A percentile compares a stretch with the other conserved stretches of the same genome.
These are phyloP conservation scores for Epichloe brachyelytri DNA, from an alignment of 2,329 filamentous ascomycete genomes.

Conservation along the genomic window DNA sequence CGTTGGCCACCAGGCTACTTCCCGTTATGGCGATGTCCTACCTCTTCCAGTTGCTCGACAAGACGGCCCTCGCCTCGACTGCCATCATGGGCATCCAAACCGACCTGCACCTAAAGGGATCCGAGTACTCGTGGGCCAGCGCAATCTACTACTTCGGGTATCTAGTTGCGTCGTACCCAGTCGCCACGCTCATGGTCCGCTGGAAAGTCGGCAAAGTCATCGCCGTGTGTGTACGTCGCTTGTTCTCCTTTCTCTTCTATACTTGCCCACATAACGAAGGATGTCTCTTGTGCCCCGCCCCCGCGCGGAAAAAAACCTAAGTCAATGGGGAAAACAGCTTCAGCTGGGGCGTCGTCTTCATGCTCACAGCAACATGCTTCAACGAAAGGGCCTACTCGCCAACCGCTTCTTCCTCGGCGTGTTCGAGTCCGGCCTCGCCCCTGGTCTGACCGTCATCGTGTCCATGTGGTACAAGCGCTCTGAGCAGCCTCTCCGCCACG, in stretches of 20 bases:
- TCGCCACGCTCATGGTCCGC: conserved; percentile 14
- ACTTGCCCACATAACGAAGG: background rate
- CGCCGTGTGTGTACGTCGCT: conserved; percentile 9
- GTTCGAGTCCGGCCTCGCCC: conserved; percentile 18
- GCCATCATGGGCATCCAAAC: conserved; percentile 34
- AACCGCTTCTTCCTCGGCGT: conserved; percentile 21
- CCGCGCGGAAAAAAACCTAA: background rate
- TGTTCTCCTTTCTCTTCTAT: background rate
- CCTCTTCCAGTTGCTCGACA: conserved; percentile 49
- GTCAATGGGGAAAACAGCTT: conserved; percentile 3
- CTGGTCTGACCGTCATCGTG: conserved; percentile 17
- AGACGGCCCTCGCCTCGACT: conserved; percentile 40
- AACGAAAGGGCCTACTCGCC: conserved; percentile 17
- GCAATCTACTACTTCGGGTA: conserved; percentile 41
- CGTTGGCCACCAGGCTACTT: conserved; percentile 27
- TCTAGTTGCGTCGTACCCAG: conserved; percentile 19
- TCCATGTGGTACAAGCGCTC: conserved; percentile 23
- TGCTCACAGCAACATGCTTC: conserved; percentile 26
- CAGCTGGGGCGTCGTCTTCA: conserved; percentile 27
- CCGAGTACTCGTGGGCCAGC: conserved; percentile 38
- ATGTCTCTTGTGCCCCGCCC: no score
- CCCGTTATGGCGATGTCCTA: conserved; percentile 40
- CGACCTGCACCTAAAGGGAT: conserved; percentile 31
- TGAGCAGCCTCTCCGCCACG: conserved; percentile 17
- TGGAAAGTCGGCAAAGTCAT: conserved; percentile 17